Conservation (phyloP, 768 basidiomycete species). For the Pleurotus pulmonarius region DNA sequence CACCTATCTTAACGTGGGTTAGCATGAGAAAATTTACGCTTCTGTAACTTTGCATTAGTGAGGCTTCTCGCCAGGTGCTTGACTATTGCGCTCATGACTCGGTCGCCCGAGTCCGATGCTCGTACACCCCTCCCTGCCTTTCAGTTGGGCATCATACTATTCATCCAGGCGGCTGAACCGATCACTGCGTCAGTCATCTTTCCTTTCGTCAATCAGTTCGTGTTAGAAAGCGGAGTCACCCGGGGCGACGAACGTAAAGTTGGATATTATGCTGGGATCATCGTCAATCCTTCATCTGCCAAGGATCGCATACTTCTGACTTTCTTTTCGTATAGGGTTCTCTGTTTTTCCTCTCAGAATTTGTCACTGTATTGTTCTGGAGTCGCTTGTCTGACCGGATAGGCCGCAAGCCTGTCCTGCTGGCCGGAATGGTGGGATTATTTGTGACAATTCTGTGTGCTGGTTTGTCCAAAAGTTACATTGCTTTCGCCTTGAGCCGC, state of each 20-base stretch:
- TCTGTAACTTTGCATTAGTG: too few relatives aligned
- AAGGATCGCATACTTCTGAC: neutral
- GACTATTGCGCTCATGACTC: too few relatives aligned
- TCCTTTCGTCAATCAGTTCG: slow-evolving; percentile 35
- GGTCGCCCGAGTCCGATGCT: too few relatives aligned
- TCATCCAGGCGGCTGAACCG: slow-evolving; percentile 31
- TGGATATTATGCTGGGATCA: slow-evolving; percentile 38
- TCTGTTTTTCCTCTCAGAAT: slow-evolving; percentile 40
- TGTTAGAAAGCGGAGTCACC: slow-evolving; percentile 31
- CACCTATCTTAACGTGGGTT: too few relatives aligned
- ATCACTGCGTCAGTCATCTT: slow-evolving; percentile 34
- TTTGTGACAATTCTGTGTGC: slow-evolving; percentile 35
- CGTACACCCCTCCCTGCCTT: slow-evolving; percentile 26
- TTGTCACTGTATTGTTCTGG: slow-evolving; percentile 40
- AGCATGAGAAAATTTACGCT: too few relatives aligned
- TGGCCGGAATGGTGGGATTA: slow-evolving; percentile 38
- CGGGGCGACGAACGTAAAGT: slow-evolving; percentile 31
- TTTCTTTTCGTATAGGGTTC: slow-evolving; percentile 30
- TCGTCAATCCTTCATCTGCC: slow-evolving; percentile 20
- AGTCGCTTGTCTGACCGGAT: slow-evolving; percentile 38
- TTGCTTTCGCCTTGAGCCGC: slow-evolving; percentile 22
- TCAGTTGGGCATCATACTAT: slow-evolving; percentile 26
- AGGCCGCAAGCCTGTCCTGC: slow-evolving; percentile 39
- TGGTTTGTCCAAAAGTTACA: slow-evolving; percentile 37
- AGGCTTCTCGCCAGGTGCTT: too few relatives aligned